Evolutionary conservation across 768 basidiomycete species (phyloP).

Genomic region (Rubroboletus satanas): DNA sequence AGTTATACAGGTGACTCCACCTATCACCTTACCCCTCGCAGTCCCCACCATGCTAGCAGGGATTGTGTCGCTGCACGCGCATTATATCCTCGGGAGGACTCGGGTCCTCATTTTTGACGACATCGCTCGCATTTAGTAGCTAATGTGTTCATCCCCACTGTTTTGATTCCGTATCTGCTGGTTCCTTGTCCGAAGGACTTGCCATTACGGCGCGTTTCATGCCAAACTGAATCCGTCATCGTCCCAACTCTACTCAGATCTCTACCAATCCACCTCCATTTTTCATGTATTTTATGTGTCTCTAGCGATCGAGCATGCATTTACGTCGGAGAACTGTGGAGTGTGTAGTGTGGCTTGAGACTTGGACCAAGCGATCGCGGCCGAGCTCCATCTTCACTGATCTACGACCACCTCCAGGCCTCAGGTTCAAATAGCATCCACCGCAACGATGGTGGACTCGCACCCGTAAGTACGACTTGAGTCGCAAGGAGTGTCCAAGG

Average conservation of each 20-base stretch:
- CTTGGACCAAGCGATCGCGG: background rate
- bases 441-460: too few relatives aligned
- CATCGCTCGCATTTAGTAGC: constrained; percentile 11
- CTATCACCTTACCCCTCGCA: background rate
- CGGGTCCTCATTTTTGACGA: constrained; percentile 1
- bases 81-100: constrained; percentile 5
- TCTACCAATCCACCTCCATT: background rate
- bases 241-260: background rate
- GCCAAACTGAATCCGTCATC: background rate
- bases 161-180: background rate
- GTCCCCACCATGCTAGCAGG: background rate
- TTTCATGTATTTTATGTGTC: constrained; percentile 9
- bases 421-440: too few relatives aligned
- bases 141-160: background rate
- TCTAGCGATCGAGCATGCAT: background rate
- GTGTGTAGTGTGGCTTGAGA: background rate
- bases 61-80: background rate
- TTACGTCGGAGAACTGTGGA: background rate
- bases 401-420: too few relatives aligned
- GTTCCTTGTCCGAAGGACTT: background rate
- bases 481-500: too few relatives aligned
- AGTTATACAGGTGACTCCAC: background rate
- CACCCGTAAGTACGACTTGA: too few relatives aligned
- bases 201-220: background rate
- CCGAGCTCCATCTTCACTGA: background rate